phyloP scores from a whole-genome alignment of 345 rosid genomes.

The Camelina hispida region DNA sequence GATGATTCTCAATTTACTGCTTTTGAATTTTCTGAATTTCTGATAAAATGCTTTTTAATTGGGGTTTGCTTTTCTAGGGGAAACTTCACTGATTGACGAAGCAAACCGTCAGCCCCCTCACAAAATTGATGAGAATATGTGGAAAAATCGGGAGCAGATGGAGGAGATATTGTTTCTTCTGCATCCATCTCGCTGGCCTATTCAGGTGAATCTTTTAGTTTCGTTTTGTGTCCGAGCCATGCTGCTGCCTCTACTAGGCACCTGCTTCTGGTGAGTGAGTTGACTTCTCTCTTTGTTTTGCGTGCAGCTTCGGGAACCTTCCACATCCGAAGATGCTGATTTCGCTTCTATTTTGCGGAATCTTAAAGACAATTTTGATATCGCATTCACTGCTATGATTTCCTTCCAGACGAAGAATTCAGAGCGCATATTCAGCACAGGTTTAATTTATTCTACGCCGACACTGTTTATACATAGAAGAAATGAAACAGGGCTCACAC shows the following conservation, averaged over 20 bases:
- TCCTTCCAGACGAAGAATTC: conserved; percentile 83
- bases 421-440: conserved; percentile 83
- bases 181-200: conserved; percentile 71
- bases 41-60: too few relatives aligned
- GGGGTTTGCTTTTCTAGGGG: conserved; percentile 49
- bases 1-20: not conserved
- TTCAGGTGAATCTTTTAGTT: conserved; percentile 46
- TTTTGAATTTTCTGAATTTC: not conserved
- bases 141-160: conserved; percentile 92
- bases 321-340: conserved; percentile 57
- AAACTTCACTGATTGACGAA: conserved; percentile 59
- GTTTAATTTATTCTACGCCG: conserved; percentile 47
- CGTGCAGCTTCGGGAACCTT: conserved; percentile 71
- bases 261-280: conserved; percentile 14
- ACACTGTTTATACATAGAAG: not conserved
- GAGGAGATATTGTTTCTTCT: conserved; percentile 85
- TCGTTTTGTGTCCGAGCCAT: not conserved
- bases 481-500: not conserved
- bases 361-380: conserved; percentile 53
- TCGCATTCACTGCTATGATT: conserved; percentile 52
- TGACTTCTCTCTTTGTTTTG: conserved; percentile 7
- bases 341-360: conserved; percentile 47
- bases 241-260: conserved; percentile 5
- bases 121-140: conserved; percentile 96
- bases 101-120: conserved; percentile 70